Percentiles rank a stretch among this genome's conserved stretches.
Evolutionary conservation across 2,329 filamentous ascomycete genomes (phyloP).

Genomic region (Exserohilum turcica): DNA sequence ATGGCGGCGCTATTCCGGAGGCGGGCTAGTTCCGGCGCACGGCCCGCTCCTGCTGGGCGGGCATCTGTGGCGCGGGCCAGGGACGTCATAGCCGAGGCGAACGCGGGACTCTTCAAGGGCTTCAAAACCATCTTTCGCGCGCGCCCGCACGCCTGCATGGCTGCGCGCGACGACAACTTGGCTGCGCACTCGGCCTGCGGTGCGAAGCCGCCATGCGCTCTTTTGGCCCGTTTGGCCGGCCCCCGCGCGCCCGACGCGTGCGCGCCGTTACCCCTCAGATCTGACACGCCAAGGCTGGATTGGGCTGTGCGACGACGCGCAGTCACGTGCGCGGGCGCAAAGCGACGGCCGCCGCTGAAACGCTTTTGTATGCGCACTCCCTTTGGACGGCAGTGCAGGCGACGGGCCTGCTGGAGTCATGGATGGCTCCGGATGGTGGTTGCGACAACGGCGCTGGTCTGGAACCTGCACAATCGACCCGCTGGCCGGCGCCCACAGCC

Average conservation of each 20-base stretch:
- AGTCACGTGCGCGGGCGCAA: conserved; percentile 19
- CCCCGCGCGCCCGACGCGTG: not conserved
- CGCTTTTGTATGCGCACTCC: conserved; percentile 16
- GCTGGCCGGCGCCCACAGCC: conserved; percentile 33
- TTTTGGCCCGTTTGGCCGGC: not conserved
- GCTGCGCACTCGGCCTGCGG: not conserved
- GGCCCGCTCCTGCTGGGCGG: conserved; percentile 7
- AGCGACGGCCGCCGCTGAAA: conserved; percentile 17
- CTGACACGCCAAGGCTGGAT: conserved; percentile 4
- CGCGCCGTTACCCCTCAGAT: not conserved
- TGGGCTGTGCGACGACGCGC: conserved; percentile 9
- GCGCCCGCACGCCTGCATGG: conserved; percentile 18
- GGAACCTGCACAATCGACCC: conserved; percentile 19
- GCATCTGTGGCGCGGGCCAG: not conserved
- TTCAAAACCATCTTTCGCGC: conserved; percentile 19
- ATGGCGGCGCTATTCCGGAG: conserved; percentile 8
- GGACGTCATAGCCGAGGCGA: conserved; percentile 22
- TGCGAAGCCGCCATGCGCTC: not conserved
- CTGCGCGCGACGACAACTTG: not conserved
- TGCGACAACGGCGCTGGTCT: conserved; percentile 23
- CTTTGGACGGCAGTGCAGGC: conserved; percentile 24
- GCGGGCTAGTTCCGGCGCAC: conserved; percentile 12
- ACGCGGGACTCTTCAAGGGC: conserved; percentile 22
- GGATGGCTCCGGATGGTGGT: conserved; percentile 23
- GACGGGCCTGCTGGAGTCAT: conserved; percentile 12